Evolutionary conservation across 805 yeast genomes (phyloP), one percentile per base, ranked within the genome.

Genomic region (Wickerhamomyces alni): DNA sequence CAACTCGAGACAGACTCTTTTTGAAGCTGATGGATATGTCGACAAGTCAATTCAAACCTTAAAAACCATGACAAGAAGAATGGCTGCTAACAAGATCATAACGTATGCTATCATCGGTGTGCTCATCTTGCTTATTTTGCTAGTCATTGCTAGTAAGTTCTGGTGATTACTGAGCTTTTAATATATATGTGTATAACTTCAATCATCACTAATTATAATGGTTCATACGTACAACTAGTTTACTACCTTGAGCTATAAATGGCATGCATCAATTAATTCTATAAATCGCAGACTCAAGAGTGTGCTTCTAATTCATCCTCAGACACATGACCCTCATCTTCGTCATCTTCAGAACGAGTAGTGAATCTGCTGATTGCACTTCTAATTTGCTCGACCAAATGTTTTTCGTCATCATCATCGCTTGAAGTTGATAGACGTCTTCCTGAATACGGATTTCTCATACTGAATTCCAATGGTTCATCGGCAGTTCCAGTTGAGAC

Each of bases 31-130:
- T 58, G 78, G 83, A 1, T 87, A 89, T 55, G 96, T 93, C 38
- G 98, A 93, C 62, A 81, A 84, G 57, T 81, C 93, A 40, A 74
- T 93, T 40, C 76, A 84, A 41, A 93, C 98, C 1, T 68, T 93
- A 53, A 80, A 87, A 52, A 74, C 86, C 16, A 93, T 93, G 99
- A 83, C 95, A 19, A 74, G 98, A 62, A 69, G 98, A 53, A 72
- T 89, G 70, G 87, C 94, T 10, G 91, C 96, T 6, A 91, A 91
- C 62, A 83, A 87, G 61, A 71, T 89, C 50, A 83, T 91, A 46
- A 86, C 95, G 41, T 86, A 87, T 54, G 94, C 94, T 10, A 91
- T 91, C 41, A 91, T 91, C 40, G 95, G 85, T 7, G 89, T 91
- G 16, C 72, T 91, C 54, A 78, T 91, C 7, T 54, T 91, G 39